Percentiles rank a stretch among this genome's conserved stretches.
Conservation (phyloP, 495 filamentous ascomycete genomes). For the Xylaria telfairii region DNA sequence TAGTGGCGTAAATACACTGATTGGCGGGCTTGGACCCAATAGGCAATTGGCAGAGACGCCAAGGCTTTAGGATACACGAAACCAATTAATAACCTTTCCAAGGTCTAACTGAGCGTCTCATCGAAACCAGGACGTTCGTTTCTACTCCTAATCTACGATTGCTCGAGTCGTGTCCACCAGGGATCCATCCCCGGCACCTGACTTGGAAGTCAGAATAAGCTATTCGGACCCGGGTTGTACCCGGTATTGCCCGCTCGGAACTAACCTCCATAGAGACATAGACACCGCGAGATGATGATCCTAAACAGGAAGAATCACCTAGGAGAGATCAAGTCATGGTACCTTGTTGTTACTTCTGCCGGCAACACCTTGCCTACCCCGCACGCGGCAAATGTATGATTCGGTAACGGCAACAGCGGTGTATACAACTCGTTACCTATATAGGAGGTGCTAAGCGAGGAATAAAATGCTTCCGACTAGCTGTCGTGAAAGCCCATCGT, state of each 20-base stretch:
- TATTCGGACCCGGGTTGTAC: neutral
- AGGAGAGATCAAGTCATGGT: neutral
- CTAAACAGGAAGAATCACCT: neutral
- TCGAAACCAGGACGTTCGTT: neutral
- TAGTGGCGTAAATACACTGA: neutral
- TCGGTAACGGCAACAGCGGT: constrained; percentile 22
- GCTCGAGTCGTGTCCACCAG: neutral
- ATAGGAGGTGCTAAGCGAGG: constrained; percentile 9
- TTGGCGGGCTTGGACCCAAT: neutral
- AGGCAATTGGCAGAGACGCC: neutral
- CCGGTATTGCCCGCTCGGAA: neutral
- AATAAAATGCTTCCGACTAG: neutral
- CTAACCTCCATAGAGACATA: neutral
- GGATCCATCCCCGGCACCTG: neutral
- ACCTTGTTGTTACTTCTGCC: neutral
- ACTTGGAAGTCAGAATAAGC: constrained; percentile 1
- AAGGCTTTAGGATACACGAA: neutral
- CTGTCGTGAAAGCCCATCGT: neutral
- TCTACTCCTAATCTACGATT: neutral
- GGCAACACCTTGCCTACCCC: constrained; percentile 4
- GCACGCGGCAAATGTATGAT: constrained; percentile 35
- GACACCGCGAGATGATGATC: neutral
- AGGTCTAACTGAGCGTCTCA: too few relatives aligned
- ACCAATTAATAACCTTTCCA: neutral
- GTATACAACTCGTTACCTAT: constrained; percentile 13